Conservation (phyloP, 345 rosid species). For the Euphorbia tirucalli region DNA sequence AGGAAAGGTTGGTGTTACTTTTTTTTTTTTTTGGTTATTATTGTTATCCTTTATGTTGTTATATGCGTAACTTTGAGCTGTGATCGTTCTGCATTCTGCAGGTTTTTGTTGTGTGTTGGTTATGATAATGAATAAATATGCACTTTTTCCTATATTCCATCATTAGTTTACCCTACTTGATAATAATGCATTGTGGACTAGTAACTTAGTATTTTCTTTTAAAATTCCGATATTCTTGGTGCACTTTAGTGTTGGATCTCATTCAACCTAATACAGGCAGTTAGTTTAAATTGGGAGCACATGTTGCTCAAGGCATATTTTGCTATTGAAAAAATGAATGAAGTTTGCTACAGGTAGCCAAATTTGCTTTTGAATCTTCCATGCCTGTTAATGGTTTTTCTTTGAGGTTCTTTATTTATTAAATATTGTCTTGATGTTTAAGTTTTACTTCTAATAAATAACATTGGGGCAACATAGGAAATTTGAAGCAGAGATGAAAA, state of each 20-base stretch:
- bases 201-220: neutral
- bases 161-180: neutral
- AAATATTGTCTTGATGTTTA: neutral
- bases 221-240: neutral
- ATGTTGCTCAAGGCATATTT: neutral
- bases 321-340: neutral
- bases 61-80: neutral
- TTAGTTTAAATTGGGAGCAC: neutral
- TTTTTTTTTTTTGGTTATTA: no score
- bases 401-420: neutral
- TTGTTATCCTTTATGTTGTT: neutral
- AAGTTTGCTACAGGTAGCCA: neutral
- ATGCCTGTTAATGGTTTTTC: neutral
- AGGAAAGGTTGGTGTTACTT: constrained; percentile 58
- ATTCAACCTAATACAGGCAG: neutral
- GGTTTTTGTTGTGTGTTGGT: neutral
- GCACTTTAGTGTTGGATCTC: neutral
- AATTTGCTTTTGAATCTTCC: constrained; percentile 1
- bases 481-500: neutral
- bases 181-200: neutral
- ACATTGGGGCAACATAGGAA: neutral
- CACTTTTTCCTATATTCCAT: neutral
- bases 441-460: neutral
- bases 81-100: neutral
- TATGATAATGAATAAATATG: neutral